Evolutionary conservation across 2,329 filamentous ascomycete species (phyloP), one percentile per base, ranked within the genome.

Genomic region (Aspergillus eucalypticola): DNA sequence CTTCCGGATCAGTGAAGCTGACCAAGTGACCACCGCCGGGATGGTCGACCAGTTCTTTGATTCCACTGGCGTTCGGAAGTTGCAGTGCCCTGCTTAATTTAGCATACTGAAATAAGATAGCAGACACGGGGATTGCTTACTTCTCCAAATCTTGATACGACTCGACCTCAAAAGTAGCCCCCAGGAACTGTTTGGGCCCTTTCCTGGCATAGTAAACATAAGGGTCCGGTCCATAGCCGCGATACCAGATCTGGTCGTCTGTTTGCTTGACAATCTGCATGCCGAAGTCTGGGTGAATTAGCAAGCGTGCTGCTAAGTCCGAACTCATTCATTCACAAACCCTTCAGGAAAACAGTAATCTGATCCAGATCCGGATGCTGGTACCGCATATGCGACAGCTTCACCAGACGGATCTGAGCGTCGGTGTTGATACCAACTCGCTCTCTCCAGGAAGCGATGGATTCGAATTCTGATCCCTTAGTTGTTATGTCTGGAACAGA

Each of bases 341-440:
- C 65, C 29, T 64, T 46, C 1, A 67, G 58, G 19, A 69, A 69
- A 1, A 35, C 54, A 5, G 79, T 82, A 48, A 83, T 83, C 58
- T 76, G 70, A 21, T 76, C 72, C 3, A 84, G 70, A 59, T 84
- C 77, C 0, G 81, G 79, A 63, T 84, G 82, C 59, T 83, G 82
- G 64, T 85, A 85, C 1, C 82, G 78, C 82, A 84, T 83, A 63
- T 84, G 82, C 3, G 76, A 75, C 3, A 84, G 61, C 60, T 80
- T 81, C 11, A 77, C 77, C 19, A 85, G 69, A 56, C 78, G 78
- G 64, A 84, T 77, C 63, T 83, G 82, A 23, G 75, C 71, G 52
- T 73, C 62, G n/a, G 69, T 66, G 57, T 83, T 75, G 67, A 84
- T 82, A 7, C 60, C 60, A 41, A 56, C 63, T 57, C 61, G 54